Conservation (phyloP, 306 rosid species). For the Castanea mollissima region DNA sequence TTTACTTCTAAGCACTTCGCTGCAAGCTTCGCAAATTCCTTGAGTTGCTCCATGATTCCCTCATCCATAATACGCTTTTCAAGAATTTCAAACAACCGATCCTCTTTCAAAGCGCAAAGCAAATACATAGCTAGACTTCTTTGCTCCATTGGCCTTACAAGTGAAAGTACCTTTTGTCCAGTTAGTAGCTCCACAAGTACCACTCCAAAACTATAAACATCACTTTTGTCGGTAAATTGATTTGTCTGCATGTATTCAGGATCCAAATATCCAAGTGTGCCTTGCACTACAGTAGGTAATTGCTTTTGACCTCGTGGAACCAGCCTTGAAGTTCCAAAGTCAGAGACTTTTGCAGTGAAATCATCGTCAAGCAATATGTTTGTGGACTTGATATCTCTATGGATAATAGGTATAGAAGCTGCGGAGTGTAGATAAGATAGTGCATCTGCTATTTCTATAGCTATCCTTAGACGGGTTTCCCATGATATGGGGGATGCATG, state of each 20-base stretch:
- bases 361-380: no score
- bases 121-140: constrained; percentile 27
- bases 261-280: constrained; percentile 32
- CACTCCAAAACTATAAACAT: no score
- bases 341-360: constrained; percentile 28
- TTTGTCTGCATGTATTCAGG: constrained; percentile 24
- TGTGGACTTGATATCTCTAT: no score
- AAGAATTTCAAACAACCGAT: constrained; percentile 12
- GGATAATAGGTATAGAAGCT: no score
- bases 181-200: constrained; percentile 25
- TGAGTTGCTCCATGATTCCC: constrained; percentile 11
- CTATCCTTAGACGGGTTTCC: no score
- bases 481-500: no score
- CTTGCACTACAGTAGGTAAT: constrained; percentile 31
- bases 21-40: constrained; percentile 3
- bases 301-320: constrained; percentile 23
- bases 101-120: constrained; percentile 15
- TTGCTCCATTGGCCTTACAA: constrained; percentile 18
- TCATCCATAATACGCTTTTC: not conserved
- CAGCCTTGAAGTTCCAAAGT: constrained; percentile 33
- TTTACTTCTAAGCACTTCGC: no score
- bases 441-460: no score
- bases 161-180: constrained; percentile 22
- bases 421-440: no score
- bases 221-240: no score